Evolutionary conservation across 495 filamentous ascomycete genomes (phyloP), one percentile per base, ranked within the genome.

Genomic region (Podospora pseudopauciseta): DNA sequence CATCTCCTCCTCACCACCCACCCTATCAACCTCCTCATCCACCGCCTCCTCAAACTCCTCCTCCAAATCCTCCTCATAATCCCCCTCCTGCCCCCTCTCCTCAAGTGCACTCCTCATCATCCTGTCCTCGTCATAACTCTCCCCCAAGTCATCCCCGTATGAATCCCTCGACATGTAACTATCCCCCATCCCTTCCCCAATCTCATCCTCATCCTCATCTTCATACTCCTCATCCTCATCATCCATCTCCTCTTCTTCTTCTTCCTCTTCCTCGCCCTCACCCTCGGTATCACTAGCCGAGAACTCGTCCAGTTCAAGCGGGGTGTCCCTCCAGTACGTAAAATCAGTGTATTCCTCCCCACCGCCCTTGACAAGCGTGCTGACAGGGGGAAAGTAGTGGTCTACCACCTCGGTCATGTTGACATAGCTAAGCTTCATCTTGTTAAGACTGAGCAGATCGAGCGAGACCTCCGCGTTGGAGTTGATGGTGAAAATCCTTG

Each of bases 401-500:
- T 99, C 94, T 15, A 99, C 89, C 28, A 98, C 85, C 78, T 97
- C 95, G 65, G 89, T 87, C 92, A 99, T 99, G 65, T 91, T 92
- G 65, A 96, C 92, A 77, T 99, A 99, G 76, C 91, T 97, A 71
- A 93, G 95, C 82, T 93, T 97, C 74, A 98, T 91, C 73, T 93
- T 96, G 77, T 95, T 98, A 54, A 99, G 84, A 69, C 89, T 92
- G 18, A 97, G 84, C 61, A 99, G 77, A 74, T 98, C 94, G 60
- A 98, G 79, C n/a, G 90, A 92, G 20, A 99, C 93, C 72, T 99
- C 96, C 1, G 95, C 93, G 75, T 97, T 96, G 60, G 91, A 94
- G 79, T 99, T 99, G 85, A 99, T 99, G 7, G 95, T 99, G 76
- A 99, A 99, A 66, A 99, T 99, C 26, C 96, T 85, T 26, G 89